phyloP scores from a whole-genome alignment of 257 asterid genomes.

The Verbascum thapsus region DNA sequence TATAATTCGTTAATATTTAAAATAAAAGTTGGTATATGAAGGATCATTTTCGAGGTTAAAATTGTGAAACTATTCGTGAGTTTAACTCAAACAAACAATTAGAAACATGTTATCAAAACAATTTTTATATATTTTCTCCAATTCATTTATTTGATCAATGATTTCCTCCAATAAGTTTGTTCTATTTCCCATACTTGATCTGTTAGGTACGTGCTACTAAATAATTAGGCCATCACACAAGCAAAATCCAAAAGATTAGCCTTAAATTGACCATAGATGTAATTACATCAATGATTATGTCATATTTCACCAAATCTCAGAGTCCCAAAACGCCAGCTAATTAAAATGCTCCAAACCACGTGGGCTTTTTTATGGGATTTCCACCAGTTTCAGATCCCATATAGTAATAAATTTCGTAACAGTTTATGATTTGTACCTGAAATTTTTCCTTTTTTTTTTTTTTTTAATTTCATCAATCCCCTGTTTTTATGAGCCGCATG shows the following conservation, averaged over 20 bases:
- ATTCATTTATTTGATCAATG: too few relatives aligned
- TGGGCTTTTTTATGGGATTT: slow-evolving; percentile 29
- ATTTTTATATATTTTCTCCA: too few relatives aligned
- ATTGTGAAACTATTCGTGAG: too few relatives aligned
- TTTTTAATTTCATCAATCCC: slow-evolving; percentile 9
- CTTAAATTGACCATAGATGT: slow-evolving; percentile 25
- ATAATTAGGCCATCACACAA: not conserved
- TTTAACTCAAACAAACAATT: too few relatives aligned
- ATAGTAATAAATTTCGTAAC: slow-evolving; percentile 7
- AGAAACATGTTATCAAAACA: not conserved
- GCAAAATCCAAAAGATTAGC: slow-evolving; percentile 23
- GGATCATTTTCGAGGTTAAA: too few relatives aligned
- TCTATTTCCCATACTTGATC: slow-evolving; percentile 8
- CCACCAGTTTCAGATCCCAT: slow-evolving; percentile 4
- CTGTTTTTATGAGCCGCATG: slow-evolving; percentile 44
- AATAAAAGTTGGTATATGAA: too few relatives aligned
- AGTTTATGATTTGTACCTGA: slow-evolving; percentile 25
- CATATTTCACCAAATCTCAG: slow-evolving; percentile 37
- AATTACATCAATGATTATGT: slow-evolving; percentile 42
- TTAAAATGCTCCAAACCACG: slow-evolving; percentile 27
- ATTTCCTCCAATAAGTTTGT: not conserved
- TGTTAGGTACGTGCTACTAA: slow-evolving; percentile 25
- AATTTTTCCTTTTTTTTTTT: not conserved
- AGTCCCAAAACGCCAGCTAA: slow-evolving; percentile 39
- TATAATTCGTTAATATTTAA: too few relatives aligned